phyloP scores from a whole-genome alignment of 371 early-diverging fungal species.

The Mucor plumbeus region DNA sequence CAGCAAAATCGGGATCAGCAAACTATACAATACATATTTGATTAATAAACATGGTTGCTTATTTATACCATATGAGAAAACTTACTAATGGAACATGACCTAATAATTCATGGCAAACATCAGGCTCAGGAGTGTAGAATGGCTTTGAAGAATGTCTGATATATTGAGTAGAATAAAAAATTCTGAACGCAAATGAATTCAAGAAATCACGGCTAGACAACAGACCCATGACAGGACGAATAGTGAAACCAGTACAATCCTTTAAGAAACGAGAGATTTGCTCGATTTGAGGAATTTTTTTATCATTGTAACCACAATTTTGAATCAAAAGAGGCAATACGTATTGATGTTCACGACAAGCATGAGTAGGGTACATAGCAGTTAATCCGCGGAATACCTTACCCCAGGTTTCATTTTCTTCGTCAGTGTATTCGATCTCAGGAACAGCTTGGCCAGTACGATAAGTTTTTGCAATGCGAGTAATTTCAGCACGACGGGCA shows the following conservation, averaged over 20 bases:
- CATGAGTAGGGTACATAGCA: slow-evolving; percentile 82
- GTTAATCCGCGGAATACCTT: slow-evolving; percentile 81
- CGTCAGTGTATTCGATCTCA: slow-evolving; percentile 81
- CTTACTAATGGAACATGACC: slow-evolving; percentile 73
- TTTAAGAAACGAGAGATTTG: slow-evolving; percentile 92
- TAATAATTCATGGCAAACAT: slow-evolving; percentile 86
- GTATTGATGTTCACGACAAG: slow-evolving; percentile 92
- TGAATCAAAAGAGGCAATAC: slow-evolving; percentile 89
- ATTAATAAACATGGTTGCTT: neutral
- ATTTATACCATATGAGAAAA: too few relatives aligned
- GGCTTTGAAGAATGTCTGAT: slow-evolving; percentile 93
- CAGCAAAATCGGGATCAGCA: slow-evolving; percentile 96
- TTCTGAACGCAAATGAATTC: slow-evolving; percentile 97
- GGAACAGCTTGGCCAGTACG: slow-evolving; percentile 86
- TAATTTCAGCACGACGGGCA: slow-evolving; percentile 85
- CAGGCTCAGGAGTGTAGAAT: slow-evolving; percentile 95
- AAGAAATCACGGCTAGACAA: slow-evolving; percentile 94
- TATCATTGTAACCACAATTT: slow-evolving; percentile 89
- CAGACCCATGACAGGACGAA: slow-evolving; percentile 96
- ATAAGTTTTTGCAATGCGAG: slow-evolving; percentile 83
- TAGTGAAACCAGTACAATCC: slow-evolving; percentile 95
- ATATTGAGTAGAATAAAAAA: slow-evolving; percentile 97
- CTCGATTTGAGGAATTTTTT: slow-evolving; percentile 92
- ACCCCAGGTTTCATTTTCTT: slow-evolving; percentile 89
- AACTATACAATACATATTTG: slow-evolving; percentile 48